Evolutionary conservation across 2,329 filamentous ascomycete species (phyloP).

Genomic region (Stylonectria norvegica): DNA sequence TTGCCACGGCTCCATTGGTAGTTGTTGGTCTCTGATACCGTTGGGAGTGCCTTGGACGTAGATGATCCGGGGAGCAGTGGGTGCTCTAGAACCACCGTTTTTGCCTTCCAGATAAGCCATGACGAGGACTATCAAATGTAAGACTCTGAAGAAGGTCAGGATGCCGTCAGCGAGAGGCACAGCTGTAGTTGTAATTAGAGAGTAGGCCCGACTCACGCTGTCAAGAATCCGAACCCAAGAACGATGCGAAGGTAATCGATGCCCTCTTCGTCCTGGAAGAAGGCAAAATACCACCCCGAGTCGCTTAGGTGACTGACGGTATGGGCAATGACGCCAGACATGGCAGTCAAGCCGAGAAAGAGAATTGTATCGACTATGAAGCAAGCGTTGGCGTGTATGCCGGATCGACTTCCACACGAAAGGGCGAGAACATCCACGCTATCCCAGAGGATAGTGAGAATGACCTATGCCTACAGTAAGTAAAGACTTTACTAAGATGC

Average conservation of each 20-base stretch:
- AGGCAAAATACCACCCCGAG: slow-evolving; percentile 16
- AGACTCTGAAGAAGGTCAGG: background rate
- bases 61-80: slow-evolving; percentile 3
- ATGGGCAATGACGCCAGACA: slow-evolving; percentile 12
- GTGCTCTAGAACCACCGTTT: background rate
- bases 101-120: slow-evolving; percentile 3
- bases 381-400: slow-evolving; percentile 8
- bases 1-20: background rate
- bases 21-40: background rate
- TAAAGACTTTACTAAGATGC: background rate
- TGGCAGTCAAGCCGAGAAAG: slow-evolving; percentile 9
- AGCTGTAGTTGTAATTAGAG: background rate
- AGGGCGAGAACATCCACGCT: slow-evolving; percentile 7
- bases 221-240: slow-evolving; percentile 10
- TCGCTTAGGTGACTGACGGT: slow-evolving; percentile 13
- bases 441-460: slow-evolving; percentile 9
- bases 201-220: slow-evolving; percentile 7
- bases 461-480: slow-evolving; percentile 4
- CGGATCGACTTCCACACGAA: background rate
- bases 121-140: background rate
- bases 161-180: background rate
- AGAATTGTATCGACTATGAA: slow-evolving; percentile 12
- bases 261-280: slow-evolving; percentile 9
- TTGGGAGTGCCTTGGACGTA: slow-evolving; percentile 2
- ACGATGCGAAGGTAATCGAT: slow-evolving; percentile 9